Evolutionary conservation across 352 stramenopile species (phyloP), one percentile per base, ranked within the genome.

Genomic region (Phytophthora boehmeriae): DNA sequence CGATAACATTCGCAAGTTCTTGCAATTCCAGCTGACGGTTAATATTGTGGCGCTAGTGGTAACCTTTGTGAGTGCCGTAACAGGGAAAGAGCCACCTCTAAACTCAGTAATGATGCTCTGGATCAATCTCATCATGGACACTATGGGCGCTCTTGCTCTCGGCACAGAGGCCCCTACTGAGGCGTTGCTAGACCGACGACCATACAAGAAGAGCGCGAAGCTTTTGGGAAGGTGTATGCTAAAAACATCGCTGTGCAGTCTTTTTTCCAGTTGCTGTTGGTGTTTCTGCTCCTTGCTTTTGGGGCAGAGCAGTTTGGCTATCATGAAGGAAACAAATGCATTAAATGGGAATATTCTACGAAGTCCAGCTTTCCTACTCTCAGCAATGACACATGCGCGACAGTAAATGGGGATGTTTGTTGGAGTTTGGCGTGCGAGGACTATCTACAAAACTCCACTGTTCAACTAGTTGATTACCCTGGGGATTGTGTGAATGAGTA

Each of bases 71-170:
- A 90, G 83, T 45, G 86, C 86, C 3, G 87, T 98, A 46, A 81
- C 74, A 0, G 93, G 88, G 17, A 89, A 90, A 46, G 90, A 94
- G 39, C 83, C 86, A 23, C 84, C 82, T 3, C 62, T 95, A 20
- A 92, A 92, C 60, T 88, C 84, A 20, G 86, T 95, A 38, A 92
- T 93, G 83, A 93, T 95, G 83, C 76, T 95, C 16, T 95, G 86
- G 86, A 90, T 95, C 56, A 93, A 95, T 39, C 57, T 95, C 10
- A 93, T 93, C 56, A 95, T 93, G 82, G 86, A 95, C 54, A 90
- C 84, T 8, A 92, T 92, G 81, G 82, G 83, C 1, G 82, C 84
- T 1, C 41, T 92, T 2, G 86, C 86, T 10, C 66, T 94, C 0
- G 86, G 83, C 6, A 94, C 86, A 0, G 86, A 94, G 44, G 76